A percentile compares a stretch with the other conserved stretches of the same genome.
These are phyloP conservation scores for Phytophthora agathidicida DNA, from an alignment of 352 stramenopile species.

Conservation along the genomic window DNA sequence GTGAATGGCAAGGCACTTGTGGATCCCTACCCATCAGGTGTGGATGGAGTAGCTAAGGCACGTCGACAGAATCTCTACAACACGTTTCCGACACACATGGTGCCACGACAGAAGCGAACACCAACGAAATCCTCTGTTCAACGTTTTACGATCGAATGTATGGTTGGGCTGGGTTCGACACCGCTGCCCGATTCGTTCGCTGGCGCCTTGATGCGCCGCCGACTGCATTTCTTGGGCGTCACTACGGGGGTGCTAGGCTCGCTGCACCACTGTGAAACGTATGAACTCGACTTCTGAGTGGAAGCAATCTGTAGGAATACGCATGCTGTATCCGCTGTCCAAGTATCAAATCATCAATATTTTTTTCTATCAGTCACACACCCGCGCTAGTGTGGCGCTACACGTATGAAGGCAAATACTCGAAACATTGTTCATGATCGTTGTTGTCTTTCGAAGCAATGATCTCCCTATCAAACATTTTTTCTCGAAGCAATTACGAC, in stretches of 20 bases:
- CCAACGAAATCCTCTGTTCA: constrained; percentile 16
- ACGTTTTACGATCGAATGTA: constrained; percentile 45
- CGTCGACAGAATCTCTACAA: constrained; percentile 51
- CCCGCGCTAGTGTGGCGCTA: too few relatives aligned
- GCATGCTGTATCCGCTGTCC: not conserved
- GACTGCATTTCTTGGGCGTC: constrained; percentile 48
- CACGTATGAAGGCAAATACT: too few relatives aligned
- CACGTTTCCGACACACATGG: constrained; percentile 55
- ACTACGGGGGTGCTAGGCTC: constrained; percentile 31
- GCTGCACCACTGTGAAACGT: constrained; percentile 43
- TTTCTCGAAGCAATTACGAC: too few relatives aligned
- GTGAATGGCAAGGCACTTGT: constrained; percentile 33
- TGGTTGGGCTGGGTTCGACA: constrained; percentile 51
- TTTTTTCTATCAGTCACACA: too few relatives aligned
- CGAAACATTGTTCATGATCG: too few relatives aligned
- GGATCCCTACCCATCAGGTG: constrained; percentile 32
- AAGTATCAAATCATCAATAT: too few relatives aligned
- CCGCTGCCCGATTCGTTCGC: constrained; percentile 44
- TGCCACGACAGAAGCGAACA: constrained; percentile 42
- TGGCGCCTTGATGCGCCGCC: constrained; percentile 37
- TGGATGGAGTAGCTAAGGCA: constrained; percentile 20
- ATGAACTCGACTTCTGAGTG: constrained; percentile 17
- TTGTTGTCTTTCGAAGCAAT: too few relatives aligned
- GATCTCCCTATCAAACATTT: too few relatives aligned
- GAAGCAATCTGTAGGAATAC: constrained; percentile 10